Evolutionary conservation across 2,329 filamentous ascomycete genomes (phyloP).

Genomic region (Phyllosticta citribraziliensis): DNA sequence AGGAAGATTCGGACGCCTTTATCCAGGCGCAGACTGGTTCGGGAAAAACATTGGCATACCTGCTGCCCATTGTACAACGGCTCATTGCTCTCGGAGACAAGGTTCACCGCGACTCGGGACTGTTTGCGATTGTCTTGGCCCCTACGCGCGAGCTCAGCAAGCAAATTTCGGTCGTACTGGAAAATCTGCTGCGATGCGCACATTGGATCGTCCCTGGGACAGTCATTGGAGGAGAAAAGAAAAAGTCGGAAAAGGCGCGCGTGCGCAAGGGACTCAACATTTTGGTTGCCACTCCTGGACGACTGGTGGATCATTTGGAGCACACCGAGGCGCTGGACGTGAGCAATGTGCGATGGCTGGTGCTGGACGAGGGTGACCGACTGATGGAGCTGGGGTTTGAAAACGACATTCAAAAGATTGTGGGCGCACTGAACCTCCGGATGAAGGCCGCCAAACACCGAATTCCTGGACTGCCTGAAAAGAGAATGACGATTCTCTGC

Average conservation of each 20-base stretch:
- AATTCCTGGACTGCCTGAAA: slow-evolving; percentile 57
- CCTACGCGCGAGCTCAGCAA: slow-evolving; percentile 91
- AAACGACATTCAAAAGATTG: slow-evolving; percentile 80
- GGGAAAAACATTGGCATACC: slow-evolving; percentile 93
- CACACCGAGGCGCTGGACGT: slow-evolving; percentile 86
- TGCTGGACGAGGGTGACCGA: slow-evolving; percentile 94
- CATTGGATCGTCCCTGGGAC: slow-evolving; percentile 92
- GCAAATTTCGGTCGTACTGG: slow-evolving; percentile 81
- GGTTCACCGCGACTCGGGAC: slow-evolving; percentile 73
- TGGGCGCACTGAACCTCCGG: slow-evolving; percentile 64
- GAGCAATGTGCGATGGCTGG: slow-evolving; percentile 82
- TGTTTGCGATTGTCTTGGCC: slow-evolving; percentile 90
- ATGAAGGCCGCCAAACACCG: slow-evolving; percentile 50
- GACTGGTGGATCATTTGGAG: slow-evolving; percentile 82
- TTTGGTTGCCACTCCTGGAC: slow-evolving; percentile 84
- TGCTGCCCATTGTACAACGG: slow-evolving; percentile 82
- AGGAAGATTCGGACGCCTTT: slow-evolving; percentile 80
- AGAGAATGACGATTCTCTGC: slow-evolving; percentile 80
- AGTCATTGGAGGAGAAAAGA: slow-evolving; percentile 63
- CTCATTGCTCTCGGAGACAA: slow-evolving; percentile 58
- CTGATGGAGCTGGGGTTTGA: slow-evolving; percentile 98
- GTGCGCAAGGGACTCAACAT: slow-evolving; percentile 93
- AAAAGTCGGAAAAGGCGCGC: slow-evolving; percentile 82
- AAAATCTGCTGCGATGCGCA: slow-evolving; percentile 75
- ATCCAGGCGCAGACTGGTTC: slow-evolving; percentile 96